Evolutionary conservation across 192 early-diverging fungal species (phyloP).

Genomic region (Backusella parvicylindrica): DNA sequence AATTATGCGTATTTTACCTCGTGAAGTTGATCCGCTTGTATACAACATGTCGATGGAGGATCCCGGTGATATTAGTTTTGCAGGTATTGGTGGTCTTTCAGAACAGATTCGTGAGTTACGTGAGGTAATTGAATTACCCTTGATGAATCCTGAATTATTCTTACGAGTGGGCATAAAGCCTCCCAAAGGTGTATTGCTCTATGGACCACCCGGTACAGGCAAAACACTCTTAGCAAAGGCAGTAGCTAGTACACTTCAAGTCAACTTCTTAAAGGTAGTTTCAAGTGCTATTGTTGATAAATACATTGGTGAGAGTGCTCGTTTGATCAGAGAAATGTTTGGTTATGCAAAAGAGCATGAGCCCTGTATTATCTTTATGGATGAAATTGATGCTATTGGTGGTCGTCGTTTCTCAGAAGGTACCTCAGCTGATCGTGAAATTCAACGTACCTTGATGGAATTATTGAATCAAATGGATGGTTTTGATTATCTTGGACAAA

Average conservation of each 20-base stretch:
- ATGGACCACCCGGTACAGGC: constrained; percentile 96
- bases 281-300: constrained; percentile 99
- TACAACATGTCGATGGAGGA: constrained; percentile 99
- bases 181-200: constrained; percentile 96
- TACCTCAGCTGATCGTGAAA: constrained; percentile 98
- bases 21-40: constrained; percentile 98
- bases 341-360: constrained; percentile 97
- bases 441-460: constrained; percentile 99
- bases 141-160: constrained; percentile 99
- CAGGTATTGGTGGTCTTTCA: constrained; percentile 91
- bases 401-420: constrained; percentile 98
- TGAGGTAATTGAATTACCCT: constrained; percentile 98
- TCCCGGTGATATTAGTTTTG: constrained; percentile 93
- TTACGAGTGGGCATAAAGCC: constrained; percentile 97
- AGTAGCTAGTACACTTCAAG: constrained; percentile 95
- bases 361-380: constrained; percentile 99
- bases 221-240: constrained; percentile 97
- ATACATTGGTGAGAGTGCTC: constrained; percentile 98
- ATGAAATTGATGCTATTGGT: constrained; percentile 99
- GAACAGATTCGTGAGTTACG: constrained; percentile 98
- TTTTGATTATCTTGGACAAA: constrained; percentile 96
- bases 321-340: constrained; percentile 99
- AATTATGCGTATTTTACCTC: constrained; percentile 97
- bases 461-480: constrained; percentile 99
- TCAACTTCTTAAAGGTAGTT: constrained; percentile 98